Conservation (phyloP, 177 flowering plant species). For the Vitis hybrid region DNA sequence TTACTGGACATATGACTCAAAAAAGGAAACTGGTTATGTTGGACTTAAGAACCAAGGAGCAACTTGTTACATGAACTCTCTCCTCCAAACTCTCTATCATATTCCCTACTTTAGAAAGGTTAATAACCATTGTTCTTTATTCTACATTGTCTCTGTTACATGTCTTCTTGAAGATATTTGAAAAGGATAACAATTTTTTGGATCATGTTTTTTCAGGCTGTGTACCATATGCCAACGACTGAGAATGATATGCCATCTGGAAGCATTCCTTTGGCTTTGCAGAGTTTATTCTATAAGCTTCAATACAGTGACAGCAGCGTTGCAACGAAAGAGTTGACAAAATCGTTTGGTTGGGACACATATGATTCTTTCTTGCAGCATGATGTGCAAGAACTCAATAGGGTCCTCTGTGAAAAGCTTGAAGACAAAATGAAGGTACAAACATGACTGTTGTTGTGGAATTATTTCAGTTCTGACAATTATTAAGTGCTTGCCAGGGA, state of each 20-base stretch:
- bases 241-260: slow-evolving; percentile 51
- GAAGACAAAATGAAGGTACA: slow-evolving; percentile 63
- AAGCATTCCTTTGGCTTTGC: slow-evolving; percentile 55
- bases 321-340: slow-evolving; percentile 56
- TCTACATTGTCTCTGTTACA: not conserved
- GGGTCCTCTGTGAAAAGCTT: slow-evolving; percentile 55
- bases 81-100: slow-evolving; percentile 41
- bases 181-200: not conserved
- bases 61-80: slow-evolving; percentile 48
- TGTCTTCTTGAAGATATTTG: not conserved
- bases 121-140: not conserved
- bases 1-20: slow-evolving; percentile 38
- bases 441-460: too few species aligned
- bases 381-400: slow-evolving; percentile 60
- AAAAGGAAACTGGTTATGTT: slow-evolving; percentile 46
- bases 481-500: slow-evolving; percentile 33
- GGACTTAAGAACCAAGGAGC: slow-evolving; percentile 50
- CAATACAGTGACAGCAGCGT: slow-evolving; percentile 45
- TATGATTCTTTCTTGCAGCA: slow-evolving; percentile 63
- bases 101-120: slow-evolving; percentile 48
- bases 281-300: slow-evolving; percentile 54
- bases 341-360: slow-evolving; percentile 66
- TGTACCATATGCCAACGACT: slow-evolving; percentile 58
- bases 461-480: too few species aligned
- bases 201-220: slow-evolving; percentile 34